Conservation (phyloP, 352 stramenopile genomes). For the Phytophthora pseudosyringae region DNA sequence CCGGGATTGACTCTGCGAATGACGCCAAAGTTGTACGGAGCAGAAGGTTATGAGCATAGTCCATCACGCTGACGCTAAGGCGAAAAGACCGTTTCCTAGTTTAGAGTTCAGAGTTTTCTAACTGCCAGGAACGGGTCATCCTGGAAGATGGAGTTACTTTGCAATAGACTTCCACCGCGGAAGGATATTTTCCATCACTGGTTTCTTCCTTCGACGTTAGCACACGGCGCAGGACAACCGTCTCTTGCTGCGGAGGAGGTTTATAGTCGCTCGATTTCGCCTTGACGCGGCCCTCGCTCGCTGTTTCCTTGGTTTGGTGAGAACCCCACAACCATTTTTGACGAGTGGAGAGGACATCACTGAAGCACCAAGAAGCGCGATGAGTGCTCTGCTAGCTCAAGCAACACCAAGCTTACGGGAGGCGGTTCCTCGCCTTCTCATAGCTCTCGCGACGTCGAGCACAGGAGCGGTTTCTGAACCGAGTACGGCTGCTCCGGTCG, state of each 20-base stretch:
- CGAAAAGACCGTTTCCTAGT: neutral
- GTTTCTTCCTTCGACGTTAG: slow-evolving; percentile 21
- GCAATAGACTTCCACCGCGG: neutral
- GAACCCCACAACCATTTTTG: slow-evolving; percentile 31
- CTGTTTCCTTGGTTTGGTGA: slow-evolving; percentile 7
- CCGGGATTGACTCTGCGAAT: neutral
- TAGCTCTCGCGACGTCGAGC: slow-evolving; percentile 1
- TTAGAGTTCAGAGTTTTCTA: neutral
- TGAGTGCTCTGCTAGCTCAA: slow-evolving; percentile 21
- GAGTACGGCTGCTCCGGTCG: neutral
- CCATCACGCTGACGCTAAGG: slow-evolving; percentile 8
- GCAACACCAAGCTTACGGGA: slow-evolving; percentile 26
- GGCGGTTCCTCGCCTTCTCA: slow-evolving; percentile 25
- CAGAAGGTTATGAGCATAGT: slow-evolving; percentile 17
- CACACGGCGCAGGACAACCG: slow-evolving; percentile 20
- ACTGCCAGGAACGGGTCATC: slow-evolving; percentile 16
- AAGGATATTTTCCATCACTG: slow-evolving; percentile 13
- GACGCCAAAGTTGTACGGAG: neutral
- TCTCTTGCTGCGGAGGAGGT: slow-evolving; percentile 5
- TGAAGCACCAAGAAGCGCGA: slow-evolving; percentile 3
- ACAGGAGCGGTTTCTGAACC: neutral
- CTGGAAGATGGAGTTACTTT: slow-evolving; percentile 1
- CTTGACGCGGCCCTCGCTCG: neutral
- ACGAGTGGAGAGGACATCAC: slow-evolving; percentile 9
- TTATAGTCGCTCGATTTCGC: slow-evolving; percentile 2